These are phyloP conservation scores for Aquilaria agallochum DNA, from an alignment of 441 rosid species.

Conservation along the genomic window DNA sequence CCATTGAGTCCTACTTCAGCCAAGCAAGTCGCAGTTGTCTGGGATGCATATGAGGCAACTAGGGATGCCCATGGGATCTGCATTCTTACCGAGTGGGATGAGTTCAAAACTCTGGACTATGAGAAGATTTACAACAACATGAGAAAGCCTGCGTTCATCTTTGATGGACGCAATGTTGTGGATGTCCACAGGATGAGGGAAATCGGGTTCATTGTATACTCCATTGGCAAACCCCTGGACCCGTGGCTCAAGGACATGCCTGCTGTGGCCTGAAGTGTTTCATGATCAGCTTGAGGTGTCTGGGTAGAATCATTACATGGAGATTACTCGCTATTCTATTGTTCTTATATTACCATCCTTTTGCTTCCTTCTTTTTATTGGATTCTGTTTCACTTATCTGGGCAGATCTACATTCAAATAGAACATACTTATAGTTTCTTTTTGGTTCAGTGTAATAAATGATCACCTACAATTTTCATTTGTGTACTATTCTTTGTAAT, in stretches of 20 bases:
- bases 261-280: slow-evolving; percentile 32
- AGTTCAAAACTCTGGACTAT: slow-evolving; percentile 48
- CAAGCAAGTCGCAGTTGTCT: slow-evolving; percentile 37
- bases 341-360: too few species aligned
- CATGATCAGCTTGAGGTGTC: too few species aligned
- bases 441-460: too few species aligned
- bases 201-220: slow-evolving; percentile 57
- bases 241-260: slow-evolving; percentile 64
- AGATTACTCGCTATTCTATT: too few species aligned
- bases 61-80: slow-evolving; percentile 58
- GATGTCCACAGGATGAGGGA: slow-evolving; percentile 42
- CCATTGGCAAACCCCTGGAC: slow-evolving; percentile 69
- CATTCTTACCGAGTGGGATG: slow-evolving; percentile 64
- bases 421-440: too few species aligned
- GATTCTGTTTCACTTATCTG: too few species aligned
- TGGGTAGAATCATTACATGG: too few species aligned
- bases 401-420: too few species aligned
- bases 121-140: slow-evolving; percentile 41
- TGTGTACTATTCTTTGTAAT: too few species aligned
- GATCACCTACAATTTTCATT: too few species aligned
- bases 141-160: slow-evolving; percentile 62
- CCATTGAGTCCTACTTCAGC: slow-evolving; percentile 34
- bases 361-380: too few species aligned
- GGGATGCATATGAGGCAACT: slow-evolving; percentile 48
- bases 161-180: slow-evolving; percentile 51